Percentiles rank a stretch among this genome's conserved stretches.
Conservation (phyloP, 306 rosid species). For the Luffa aegyptiaca region DNA sequence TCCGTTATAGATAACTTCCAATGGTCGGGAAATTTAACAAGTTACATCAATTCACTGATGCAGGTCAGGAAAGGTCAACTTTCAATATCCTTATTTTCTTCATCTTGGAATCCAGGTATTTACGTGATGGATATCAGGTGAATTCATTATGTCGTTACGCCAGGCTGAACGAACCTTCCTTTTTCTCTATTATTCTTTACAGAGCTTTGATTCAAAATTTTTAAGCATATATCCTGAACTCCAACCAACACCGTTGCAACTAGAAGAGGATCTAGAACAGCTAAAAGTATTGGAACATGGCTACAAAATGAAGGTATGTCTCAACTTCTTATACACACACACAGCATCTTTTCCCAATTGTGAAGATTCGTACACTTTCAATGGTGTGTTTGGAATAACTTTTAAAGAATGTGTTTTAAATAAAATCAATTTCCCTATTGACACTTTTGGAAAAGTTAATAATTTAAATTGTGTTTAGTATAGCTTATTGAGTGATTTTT, state of each 20-base stretch:
- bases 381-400: not conserved
- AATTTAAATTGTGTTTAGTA: too few species aligned
- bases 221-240: constrained; percentile 65
- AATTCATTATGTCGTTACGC: not conserved
- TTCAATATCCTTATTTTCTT: constrained; percentile 44
- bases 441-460: too few species aligned
- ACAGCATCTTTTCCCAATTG: not conserved
- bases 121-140: not conserved
- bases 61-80: constrained; percentile 82
- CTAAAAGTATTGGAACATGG: constrained; percentile 97
- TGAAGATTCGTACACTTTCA: not conserved
- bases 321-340: not conserved
- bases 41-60: constrained; percentile 12
- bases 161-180: not conserved
- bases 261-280: constrained; percentile 96
- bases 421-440: too few species aligned
- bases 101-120: constrained; percentile 76
- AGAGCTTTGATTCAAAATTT: constrained; percentile 89
- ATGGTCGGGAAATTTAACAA: not conserved
- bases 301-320: constrained; percentile 85
- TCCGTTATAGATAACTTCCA: not conserved
- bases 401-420: not conserved
- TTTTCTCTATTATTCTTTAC: constrained; percentile 16
- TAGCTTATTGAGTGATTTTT: too few species aligned
- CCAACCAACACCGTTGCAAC: constrained; percentile 75